Percentiles rank a stretch among this genome's conserved stretches.
phyloP scores from a whole-genome alignment of 106 monocot species.

The Dioscorea alata region DNA sequence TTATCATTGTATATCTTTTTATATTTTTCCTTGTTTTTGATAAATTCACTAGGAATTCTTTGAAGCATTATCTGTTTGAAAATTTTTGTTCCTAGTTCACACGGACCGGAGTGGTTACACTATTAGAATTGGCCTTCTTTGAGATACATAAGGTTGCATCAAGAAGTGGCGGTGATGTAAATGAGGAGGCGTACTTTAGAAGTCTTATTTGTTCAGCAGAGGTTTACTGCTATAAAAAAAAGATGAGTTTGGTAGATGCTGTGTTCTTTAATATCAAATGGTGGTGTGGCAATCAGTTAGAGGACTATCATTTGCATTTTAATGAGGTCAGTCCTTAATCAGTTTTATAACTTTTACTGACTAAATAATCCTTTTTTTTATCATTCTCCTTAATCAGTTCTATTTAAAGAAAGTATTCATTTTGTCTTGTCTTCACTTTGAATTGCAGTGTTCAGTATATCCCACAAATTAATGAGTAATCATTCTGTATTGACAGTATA shows the following conservation, averaged over 20 bases:
- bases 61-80: not conserved
- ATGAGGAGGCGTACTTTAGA: constrained; percentile 33
- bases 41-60: not conserved
- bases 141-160: constrained; percentile 31
- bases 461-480: no score
- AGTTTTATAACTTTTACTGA: not conserved
- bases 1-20: no score
- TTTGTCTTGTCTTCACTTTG: no score
- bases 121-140: constrained; percentile 31
- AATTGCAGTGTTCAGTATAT: no score
- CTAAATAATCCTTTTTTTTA: no score
- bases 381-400: no score
- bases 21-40: not conserved
- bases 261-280: constrained; percentile 38
- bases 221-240: constrained; percentile 19
- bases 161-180: constrained; percentile 13
- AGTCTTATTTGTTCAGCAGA: constrained; percentile 45
- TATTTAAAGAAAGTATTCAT: no score
- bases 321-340: constrained; percentile 30
- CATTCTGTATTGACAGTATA: no score
- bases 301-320: constrained; percentile 74
- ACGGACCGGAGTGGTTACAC: constrained; percentile 43
- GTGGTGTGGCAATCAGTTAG: constrained; percentile 56
- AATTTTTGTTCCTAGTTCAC: constrained; percentile 43
- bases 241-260: constrained; percentile 46